Base-by-base conservation (phyloP, 2,329 filamentous ascomycete species). In the Calonectria ilicicola region DNA sequence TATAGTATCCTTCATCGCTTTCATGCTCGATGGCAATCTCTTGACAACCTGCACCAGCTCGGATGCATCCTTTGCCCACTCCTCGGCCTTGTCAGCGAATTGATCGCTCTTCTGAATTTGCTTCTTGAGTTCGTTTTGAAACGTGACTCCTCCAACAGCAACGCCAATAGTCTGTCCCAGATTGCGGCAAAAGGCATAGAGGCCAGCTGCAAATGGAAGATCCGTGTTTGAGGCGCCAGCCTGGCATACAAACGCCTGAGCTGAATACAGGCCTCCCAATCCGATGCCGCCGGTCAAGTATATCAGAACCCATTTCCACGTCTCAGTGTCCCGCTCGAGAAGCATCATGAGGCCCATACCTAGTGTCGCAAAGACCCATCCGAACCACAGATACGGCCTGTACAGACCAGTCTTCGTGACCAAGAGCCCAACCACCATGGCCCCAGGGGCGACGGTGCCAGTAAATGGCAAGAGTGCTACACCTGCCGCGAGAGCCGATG, bases 111-210 rank as follows among this genome's bases (percentile, higher is more conserved):
- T 84, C 17, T 84, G 75, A 53, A 93, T 81, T 72, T 89, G 87
- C 53, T 82, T 82, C 67, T 84, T 84, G 83, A 93, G 89, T 69
- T 87, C 86, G 75, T 94, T 94, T 81, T 94, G 92, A 83, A 94
- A 94, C 66, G 93, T 88, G 38, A 92, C 91, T 4, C 93, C 92
- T 2, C 91, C 90, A 65, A 93, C 86, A 2, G 92, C 91, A 3
- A 94, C 90, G 27, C 92, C 92, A 12, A 94, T 82, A 0, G 89
- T 87, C 79, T 93, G 91, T 0, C 93, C 93, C 27, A 94, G 87
- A 1, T 89, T 88, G n/a, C 77, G 73, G 46, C 72, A 78, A 84
- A 95, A 94, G 66, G 88, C 89, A 82, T 92, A 93, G 85, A 94
- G 90, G 14, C 90, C 91, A 1, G 91, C 89, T 47, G 92, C 88